Evolutionary conservation across 495 filamentous ascomycete species (phyloP).

Genomic region (Polyplosphaeria fusca): DNA sequence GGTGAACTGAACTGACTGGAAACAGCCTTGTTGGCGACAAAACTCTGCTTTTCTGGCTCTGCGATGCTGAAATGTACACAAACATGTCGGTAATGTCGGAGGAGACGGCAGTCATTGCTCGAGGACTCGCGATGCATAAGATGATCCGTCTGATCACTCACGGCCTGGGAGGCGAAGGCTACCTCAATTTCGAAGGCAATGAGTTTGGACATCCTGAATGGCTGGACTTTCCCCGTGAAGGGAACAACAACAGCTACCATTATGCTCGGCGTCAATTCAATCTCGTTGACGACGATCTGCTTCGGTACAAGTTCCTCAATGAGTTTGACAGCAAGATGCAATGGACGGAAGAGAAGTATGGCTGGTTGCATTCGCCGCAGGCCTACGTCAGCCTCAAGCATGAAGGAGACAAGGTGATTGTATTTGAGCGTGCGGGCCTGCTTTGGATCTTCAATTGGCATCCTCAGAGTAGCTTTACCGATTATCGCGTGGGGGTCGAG

Average conservation of each 20-base stretch:
- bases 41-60: conserved; percentile 93
- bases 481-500: conserved; percentile 90
- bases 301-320: conserved; percentile 90
- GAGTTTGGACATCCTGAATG: conserved; percentile 99
- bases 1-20: conserved; percentile 39
- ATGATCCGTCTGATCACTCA: conserved; percentile 95
- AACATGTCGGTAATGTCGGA: conserved; percentile 87
- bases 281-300: conserved; percentile 76
- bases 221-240: conserved; percentile 95
- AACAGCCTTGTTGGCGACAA: conserved; percentile 92
- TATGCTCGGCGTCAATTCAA: conserved; percentile 96
- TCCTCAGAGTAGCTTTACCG: conserved; percentile 78
- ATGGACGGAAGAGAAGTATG: conserved; percentile 76
- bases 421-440: conserved; percentile 88
- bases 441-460: conserved; percentile 98
- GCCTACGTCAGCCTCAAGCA: conserved; percentile 93
- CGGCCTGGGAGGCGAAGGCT: conserved; percentile 91
- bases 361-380: conserved; percentile 84
- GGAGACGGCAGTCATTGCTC: conserved; percentile 84
- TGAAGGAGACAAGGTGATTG: conserved; percentile 89
- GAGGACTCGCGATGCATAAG: conserved; percentile 91
- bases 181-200: conserved; percentile 98
- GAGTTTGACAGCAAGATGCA: conserved; percentile 95
- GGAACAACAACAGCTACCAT: conserved; percentile 94
- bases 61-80: conserved; percentile 95